Evolutionary conservation across 2,329 filamentous ascomycete genomes (phyloP), one percentile per base, ranked within the genome.

Genomic region (Clonostachys byssicola): DNA sequence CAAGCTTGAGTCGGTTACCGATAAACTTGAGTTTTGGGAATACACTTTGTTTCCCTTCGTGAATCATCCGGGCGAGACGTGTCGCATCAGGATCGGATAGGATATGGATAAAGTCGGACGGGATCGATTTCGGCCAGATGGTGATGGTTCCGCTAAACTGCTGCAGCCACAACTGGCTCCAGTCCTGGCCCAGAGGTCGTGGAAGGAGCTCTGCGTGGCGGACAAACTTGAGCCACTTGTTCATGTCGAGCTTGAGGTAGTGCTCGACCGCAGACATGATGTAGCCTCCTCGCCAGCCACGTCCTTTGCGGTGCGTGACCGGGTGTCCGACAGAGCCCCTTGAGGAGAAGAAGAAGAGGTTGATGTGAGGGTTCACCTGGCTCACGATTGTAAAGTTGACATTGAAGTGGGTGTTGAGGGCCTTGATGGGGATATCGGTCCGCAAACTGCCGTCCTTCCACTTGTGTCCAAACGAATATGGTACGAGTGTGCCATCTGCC

Each of bases 291-390:
- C 94, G 86, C 94, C 94, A 99, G 47, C 94, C 94, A 42, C 91
- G 87, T 6, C 94, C 94, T 56, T 87, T 86, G 47, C 94, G 88
- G 66, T 99, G 94, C 0, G 92, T 96, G 16, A 97, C 94, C 10
- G 94, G 94, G 45, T 89, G 85, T 6, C 94, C 94, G 10, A 97
- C 92, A 0, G 88, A 87, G 12, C 94, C 94, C 34, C 94, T 82
- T 1, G 92, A 95, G 33, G 88, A 94, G 74, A 97, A 99, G 79
- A 99, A 97, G 77, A 99, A 99, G 30, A 97, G 83, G 60, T 96
- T 97, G 66, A 99, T 92, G 64, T 99, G 94, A 2, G 94, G 94
- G 64, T 99, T 99, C 43, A 96, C 92, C 70, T 91, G 81, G 55
- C 76, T 79, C 56, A 85, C 94, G 53, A 99, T 92, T 53, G 89